phyloP scores from a whole-genome alignment of 2,329 filamentous ascomycete genomes.

The Akanthomyces lecanii region DNA sequence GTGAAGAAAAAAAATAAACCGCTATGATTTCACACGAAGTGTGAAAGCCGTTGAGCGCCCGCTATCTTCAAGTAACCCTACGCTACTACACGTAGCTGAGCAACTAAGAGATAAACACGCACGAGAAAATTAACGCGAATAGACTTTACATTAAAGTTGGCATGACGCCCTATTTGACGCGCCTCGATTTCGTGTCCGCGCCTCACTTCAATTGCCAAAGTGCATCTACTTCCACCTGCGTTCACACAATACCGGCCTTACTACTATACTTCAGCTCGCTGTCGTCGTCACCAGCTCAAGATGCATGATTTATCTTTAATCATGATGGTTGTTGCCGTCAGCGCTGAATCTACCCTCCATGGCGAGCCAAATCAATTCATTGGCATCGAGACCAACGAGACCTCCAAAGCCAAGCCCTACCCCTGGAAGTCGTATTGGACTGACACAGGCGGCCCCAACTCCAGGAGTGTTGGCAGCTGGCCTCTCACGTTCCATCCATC shows the following conservation, averaged over 20 bases:
- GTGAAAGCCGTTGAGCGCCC: not conserved
- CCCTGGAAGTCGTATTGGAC: too few species aligned
- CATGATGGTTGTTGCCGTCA: not conserved
- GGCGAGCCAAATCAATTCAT: not conserved
- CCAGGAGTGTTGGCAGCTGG: not conserved
- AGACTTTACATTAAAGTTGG: not conserved
- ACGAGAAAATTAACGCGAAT: not conserved
- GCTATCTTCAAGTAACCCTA: not conserved
- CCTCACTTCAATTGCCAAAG: too few species aligned
- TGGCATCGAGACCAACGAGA: too few species aligned
- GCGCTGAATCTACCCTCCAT: not conserved
- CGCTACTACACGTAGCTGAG: not conserved
- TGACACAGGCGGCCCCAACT: not conserved
- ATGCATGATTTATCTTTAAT: not conserved
- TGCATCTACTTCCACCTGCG: too few species aligned
- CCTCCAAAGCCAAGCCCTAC: too few species aligned
- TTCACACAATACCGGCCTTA: too few species aligned
- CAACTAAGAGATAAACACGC: not conserved
- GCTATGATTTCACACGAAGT: not conserved
- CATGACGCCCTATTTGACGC: too few species aligned
- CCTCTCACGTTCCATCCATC: not conserved
- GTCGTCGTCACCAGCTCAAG: not conserved
- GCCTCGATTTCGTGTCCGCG: too few species aligned
- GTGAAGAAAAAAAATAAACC: too few species aligned
- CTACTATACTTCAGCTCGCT: not conserved